Evolutionary conservation across 306 rosid genomes (phyloP), one percentile per base, ranked within the genome.

Genomic region (Acacia acuminata): DNA sequence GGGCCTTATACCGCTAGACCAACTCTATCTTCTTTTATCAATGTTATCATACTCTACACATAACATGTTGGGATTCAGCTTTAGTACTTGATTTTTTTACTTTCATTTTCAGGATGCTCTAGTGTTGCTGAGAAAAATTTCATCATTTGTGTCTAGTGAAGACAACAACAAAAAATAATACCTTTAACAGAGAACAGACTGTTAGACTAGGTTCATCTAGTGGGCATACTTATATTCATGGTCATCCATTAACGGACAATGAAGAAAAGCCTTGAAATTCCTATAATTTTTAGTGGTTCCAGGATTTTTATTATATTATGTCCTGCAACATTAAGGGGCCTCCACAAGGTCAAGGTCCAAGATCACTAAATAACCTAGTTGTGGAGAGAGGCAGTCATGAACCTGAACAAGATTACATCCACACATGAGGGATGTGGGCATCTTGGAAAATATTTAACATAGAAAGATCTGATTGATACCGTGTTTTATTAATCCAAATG

Each of bases 401-500:
- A 17, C 61, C 1, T 19, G 12, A 20, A 55, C 25, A 19, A 55
- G 61, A 55, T 19, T 20, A 55, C 12, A 4, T 56, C 14, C 30
- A 2, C 4, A 22, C 5, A 22, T 22, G 11, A 56, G 25, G 64
- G 42, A 1, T n/a, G 30, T 63, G 68, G 68, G 20, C 4, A 12
- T 56, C n/a, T 65, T 74, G 5, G 34, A 40, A 66, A 38, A 66
- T 66, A n/a, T 27, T 11, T 75, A 38, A 74, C 51, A 8, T 9
- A 8, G 38, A 14, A 9, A 25, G 17, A 56, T 67, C 36, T 4
- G 9, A 53, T 27, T 68, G 43, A 56, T 76, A 30, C 65, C 3
- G 8, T 82, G 75, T 32, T 60, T 27, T 77, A 51, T 56, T 25
- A 60, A 61, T 30, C 77, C 58, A 69, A 50, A 19, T 76, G 12